Base-by-base conservation (phyloP, 805 yeast genomes). In the Starmera pachycereana region DNA sequence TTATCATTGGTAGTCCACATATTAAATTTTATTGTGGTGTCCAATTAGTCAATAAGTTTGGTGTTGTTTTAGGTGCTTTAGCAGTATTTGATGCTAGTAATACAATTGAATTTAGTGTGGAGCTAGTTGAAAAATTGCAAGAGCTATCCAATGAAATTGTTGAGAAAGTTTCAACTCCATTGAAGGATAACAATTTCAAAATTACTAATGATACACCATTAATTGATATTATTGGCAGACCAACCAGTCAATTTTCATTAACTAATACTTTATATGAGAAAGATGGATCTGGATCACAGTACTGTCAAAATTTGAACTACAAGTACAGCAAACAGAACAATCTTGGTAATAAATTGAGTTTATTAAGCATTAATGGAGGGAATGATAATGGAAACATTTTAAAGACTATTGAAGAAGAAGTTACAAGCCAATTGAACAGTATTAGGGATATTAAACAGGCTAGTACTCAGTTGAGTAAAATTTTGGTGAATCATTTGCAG, bases 221-320 rank as follows among this genome's bases (percentile, higher is more conserved):
- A 36, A 44, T 49, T 13, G 43, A 47, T 14, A 60, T 65, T 31
- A 62, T 72, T 40, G 84, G 83, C 0, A 64, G 83, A 55, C 81
- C 83, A 6, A 77, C 83, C 1, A 61, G 74, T 41, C 61, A 53
- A 38, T 56, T 53, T 61, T 47, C 44, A 25, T 46, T 47, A 10
- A 37, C 29, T 45, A 50, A n/a, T 1, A 41, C 37, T 18, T 69
- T 75, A 1, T 76, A 73, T 53, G 84, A 77, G 47, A 70, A 69
- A 44, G 83, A 78, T 57, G 82, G 82, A 0, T 73, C 81, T 6
- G 84, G 83, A 12, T 69, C 71, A 12, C 71, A 78, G n/a, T 78
- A 76, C 47, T 61, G 66, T 4, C 78, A 66, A 40, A 71, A 71
- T 46, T 62, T 63, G 36, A 67, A 62, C 41, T 65, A 74, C 40